These are phyloP conservation scores for Lentinula guzmanii DNA, from an alignment of 768 basidiomycete genomes.

Conservation along the genomic window DNA sequence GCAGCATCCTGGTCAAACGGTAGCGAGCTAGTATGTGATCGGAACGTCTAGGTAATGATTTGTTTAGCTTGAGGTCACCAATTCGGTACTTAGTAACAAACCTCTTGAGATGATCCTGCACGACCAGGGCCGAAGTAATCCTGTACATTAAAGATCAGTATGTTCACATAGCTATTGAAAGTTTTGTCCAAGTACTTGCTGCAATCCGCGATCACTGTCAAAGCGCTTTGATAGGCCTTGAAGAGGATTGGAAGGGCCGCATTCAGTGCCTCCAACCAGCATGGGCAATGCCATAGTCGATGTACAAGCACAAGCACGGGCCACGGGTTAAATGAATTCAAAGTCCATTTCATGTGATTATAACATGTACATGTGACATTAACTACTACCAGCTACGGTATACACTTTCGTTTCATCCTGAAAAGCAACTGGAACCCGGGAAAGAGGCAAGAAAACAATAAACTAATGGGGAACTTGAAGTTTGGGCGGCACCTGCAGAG, in stretches of 20 bases:
- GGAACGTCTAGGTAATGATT: conserved; percentile 43
- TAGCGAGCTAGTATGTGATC: conserved; percentile 39
- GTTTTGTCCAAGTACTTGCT: conserved; percentile 51
- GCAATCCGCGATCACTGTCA: conserved; percentile 70
- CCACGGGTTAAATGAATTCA: background rate
- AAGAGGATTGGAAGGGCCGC: conserved; percentile 81
- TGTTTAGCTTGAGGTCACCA: background rate
- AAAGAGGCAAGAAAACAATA: background rate
- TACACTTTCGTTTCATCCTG: background rate
- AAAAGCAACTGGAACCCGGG: background rate
- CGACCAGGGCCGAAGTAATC: conserved; percentile 64
- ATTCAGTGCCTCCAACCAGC: conserved; percentile 73
- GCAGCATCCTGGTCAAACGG: conserved; percentile 57
- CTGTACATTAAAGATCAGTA: conserved; percentile 26
- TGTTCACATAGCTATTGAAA: conserved; percentile 3
- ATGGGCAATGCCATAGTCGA: conserved; percentile 69
- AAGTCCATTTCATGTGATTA: conserved; percentile 4
- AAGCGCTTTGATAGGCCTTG: conserved; percentile 76
- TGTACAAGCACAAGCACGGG: background rate
- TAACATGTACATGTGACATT: background rate
- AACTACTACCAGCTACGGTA: background rate
- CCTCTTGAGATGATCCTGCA: conserved; percentile 60
- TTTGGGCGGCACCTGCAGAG: background rate
- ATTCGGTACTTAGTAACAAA: conserved; percentile 19
- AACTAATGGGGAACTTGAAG: background rate